Percentiles rank a stretch among this genome's conserved stretches.
phyloP scores from a whole-genome alignment of 306 rosid genomes.

The Cucurbita argyrosperma region DNA sequence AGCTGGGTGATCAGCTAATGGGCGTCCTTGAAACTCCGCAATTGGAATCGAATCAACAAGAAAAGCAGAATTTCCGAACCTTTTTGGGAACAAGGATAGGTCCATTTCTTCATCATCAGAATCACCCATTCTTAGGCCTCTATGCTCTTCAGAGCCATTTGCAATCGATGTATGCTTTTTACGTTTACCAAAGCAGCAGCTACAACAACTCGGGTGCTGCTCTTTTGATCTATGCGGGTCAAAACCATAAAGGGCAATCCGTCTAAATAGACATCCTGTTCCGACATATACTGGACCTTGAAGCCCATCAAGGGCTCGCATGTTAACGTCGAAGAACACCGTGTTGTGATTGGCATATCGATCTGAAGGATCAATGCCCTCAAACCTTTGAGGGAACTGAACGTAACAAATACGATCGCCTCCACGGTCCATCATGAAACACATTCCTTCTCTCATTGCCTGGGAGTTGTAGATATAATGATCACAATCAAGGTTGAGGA shows the following conservation, averaged over 20 bases:
- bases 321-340: slow-evolving; percentile 89
- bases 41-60: slow-evolving; percentile 82
- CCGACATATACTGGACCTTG: slow-evolving; percentile 97
- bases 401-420: slow-evolving; percentile 88
- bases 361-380: slow-evolving; percentile 95
- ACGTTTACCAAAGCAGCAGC: slow-evolving; percentile 51
- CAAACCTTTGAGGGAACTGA: slow-evolving; percentile 96
- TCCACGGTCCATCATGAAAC: slow-evolving; percentile 96
- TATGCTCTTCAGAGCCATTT: slow-evolving; percentile 40
- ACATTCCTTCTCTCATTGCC: slow-evolving; percentile 96
- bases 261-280: slow-evolving; percentile 88
- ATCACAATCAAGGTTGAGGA: slow-evolving; percentile 87
- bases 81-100: slow-evolving; percentile 57
- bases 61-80: slow-evolving; percentile 75
- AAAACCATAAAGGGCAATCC: slow-evolving; percentile 89
- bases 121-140: slow-evolving; percentile 64
- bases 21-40: slow-evolving; percentile 95
- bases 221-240: slow-evolving; percentile 87
- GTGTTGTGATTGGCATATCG: slow-evolving; percentile 95
- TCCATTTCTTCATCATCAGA: slow-evolving; percentile 84
- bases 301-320: slow-evolving; percentile 99
- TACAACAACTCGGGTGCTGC: slow-evolving; percentile 39
- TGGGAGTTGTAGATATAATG: slow-evolving; percentile 80
- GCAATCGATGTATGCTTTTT: slow-evolving; percentile 40
- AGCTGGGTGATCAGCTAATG: slow-evolving; percentile 94